Conservation (phyloP, 208 protist species). For the Crithidia bombi region DNA sequence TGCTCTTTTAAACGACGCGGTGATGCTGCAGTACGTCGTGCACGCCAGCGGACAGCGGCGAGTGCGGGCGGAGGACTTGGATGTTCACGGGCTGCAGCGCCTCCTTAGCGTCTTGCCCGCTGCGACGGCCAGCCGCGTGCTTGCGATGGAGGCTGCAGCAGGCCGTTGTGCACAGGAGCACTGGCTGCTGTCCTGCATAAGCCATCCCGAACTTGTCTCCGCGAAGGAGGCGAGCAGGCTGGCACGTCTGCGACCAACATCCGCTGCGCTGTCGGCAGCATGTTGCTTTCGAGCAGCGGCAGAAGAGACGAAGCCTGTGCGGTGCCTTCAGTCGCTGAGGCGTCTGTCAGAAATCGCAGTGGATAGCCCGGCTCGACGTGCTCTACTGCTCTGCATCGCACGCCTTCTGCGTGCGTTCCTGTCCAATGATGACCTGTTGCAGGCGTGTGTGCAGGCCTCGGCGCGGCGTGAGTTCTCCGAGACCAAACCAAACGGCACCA, state of each 20-base stretch:
- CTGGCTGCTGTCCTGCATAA: slow-evolving; percentile 35
- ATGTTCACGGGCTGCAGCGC: slow-evolving; percentile 72
- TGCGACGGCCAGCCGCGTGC: slow-evolving; percentile 15
- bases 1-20: slow-evolving; percentile 46
- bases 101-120: slow-evolving; percentile 60
- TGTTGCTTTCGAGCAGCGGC: neutral
- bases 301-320: neutral
- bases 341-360: slow-evolving; percentile 13
- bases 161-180: slow-evolving; percentile 64
- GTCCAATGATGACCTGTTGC: slow-evolving; percentile 8
- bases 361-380: slow-evolving; percentile 17
- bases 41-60: slow-evolving; percentile 29
- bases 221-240: neutral
- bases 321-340: slow-evolving; percentile 20
- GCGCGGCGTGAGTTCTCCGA: neutral
- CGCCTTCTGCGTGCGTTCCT: slow-evolving; percentile 28
- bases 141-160: slow-evolving; percentile 15
- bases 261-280: slow-evolving; percentile 21
- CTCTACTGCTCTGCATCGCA: slow-evolving; percentile 15
- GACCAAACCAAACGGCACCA: neutral
- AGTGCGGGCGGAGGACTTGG: slow-evolving; percentile 57
- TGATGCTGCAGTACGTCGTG: slow-evolving; percentile 50
- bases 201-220: neutral
- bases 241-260: slow-evolving; percentile 24
- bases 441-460: slow-evolving; percentile 10